These are phyloP conservation scores for Epichloe gansuensis DNA, from an alignment of 2,329 filamentous ascomycete species.

Conservation along the genomic window DNA sequence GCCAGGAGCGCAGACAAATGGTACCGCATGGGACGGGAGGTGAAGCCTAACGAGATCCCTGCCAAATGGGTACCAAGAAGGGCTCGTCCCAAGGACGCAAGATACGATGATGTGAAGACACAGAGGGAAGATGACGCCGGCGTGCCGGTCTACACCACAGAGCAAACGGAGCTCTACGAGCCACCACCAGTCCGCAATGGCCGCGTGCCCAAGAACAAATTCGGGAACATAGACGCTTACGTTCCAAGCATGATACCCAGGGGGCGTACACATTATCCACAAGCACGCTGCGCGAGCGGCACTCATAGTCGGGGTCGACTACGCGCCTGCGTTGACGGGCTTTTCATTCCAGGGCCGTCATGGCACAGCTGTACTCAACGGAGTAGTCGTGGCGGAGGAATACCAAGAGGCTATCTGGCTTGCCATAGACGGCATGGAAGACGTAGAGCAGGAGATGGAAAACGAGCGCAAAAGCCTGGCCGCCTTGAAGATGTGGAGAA, in stretches of 20 bases:
- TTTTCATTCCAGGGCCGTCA: slow-evolving; percentile 80
- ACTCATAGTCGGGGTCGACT: slow-evolving; percentile 66
- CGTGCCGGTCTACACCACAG: slow-evolving; percentile 46
- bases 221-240: slow-evolving; percentile 88
- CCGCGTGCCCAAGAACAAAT: slow-evolving; percentile 76
- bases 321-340: slow-evolving; percentile 77
- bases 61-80: slow-evolving; percentile 57
- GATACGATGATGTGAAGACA: slow-evolving; percentile 17
- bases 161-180: slow-evolving; percentile 61
- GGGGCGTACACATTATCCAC: slow-evolving; percentile 59
- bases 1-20: slow-evolving; percentile 76
- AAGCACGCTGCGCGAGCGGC: slow-evolving; percentile 58
- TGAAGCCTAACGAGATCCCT: slow-evolving; percentile 69
- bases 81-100: slow-evolving; percentile 19
- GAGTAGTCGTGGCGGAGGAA: slow-evolving; percentile 64
- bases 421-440: slow-evolving; percentile 54
- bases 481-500: slow-evolving; percentile 53
- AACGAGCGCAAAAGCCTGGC: slow-evolving; percentile 61
- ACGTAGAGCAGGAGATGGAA: slow-evolving; percentile 52
- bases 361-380: slow-evolving; percentile 72
- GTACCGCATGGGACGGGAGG: slow-evolving; percentile 76
- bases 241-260: slow-evolving; percentile 81
- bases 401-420: slow-evolving; percentile 59
- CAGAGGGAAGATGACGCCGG: slow-evolving; percentile 23
- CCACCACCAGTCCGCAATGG: slow-evolving; percentile 67